These are phyloP conservation scores for Debaryomyces prosopidis DNA, from an alignment of 805 yeast species.

Conservation along the genomic window DNA sequence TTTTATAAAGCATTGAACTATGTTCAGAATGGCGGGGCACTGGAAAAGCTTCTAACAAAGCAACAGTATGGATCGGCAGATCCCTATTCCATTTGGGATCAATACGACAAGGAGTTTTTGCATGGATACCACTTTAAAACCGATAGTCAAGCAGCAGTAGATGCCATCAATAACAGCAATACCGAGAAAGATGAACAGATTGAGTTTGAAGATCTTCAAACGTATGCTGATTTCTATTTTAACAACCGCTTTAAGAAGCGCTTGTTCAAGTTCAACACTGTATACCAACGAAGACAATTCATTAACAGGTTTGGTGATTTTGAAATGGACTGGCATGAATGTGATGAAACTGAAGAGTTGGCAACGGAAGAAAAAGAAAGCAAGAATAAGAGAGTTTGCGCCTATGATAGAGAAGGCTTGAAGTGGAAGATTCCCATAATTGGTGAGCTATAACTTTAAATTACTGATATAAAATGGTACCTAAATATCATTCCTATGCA, in stretches of 20 bases:
- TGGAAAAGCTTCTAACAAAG: conserved; percentile 10
- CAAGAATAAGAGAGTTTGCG: conserved; percentile 19
- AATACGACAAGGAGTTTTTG: conserved; percentile 20
- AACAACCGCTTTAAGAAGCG: conserved; percentile 29
- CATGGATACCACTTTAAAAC: background rate
- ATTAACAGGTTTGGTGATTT: conserved; percentile 43
- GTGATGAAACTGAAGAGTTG: conserved; percentile 13
- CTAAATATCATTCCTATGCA: too few species aligned
- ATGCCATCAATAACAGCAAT: background rate
- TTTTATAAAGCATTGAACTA: conserved; percentile 47
- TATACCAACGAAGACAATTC: conserved; percentile 43
- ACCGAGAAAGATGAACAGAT: background rate
- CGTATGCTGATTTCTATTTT: conserved; percentile 37
- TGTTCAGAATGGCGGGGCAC: conserved; percentile 29
- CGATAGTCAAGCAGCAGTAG: background rate
- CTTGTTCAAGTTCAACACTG: conserved; percentile 40
- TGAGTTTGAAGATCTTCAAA: conserved; percentile 14
- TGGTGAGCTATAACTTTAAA: conserved; percentile 26
- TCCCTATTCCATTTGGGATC: conserved; percentile 18
- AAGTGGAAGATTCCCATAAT: conserved; percentile 45
- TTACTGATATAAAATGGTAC: background rate
- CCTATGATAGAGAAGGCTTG: conserved; percentile 36
- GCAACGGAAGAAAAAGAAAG: conserved; percentile 5
- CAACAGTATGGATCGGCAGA: conserved; percentile 27
- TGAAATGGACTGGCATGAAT: conserved; percentile 27